Base-by-base conservation (phyloP, 2,329 filamentous ascomycete genomes). In the Verticillium dahliae region DNA sequence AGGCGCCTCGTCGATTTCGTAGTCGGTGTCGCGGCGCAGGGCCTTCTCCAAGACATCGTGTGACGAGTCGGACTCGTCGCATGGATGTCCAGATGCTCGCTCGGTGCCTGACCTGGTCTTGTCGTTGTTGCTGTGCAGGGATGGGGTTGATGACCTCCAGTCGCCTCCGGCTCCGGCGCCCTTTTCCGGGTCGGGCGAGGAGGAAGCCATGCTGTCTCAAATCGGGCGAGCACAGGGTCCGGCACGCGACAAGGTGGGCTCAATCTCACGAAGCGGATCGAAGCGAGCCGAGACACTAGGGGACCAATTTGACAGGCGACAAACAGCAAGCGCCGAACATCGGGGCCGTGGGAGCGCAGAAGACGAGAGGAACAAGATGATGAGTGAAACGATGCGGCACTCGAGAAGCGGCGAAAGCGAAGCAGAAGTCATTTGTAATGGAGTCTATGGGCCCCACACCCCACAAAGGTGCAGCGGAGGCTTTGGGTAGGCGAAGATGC, bases 11-110 rank as follows among this genome's bases (percentile, higher is more conserved):
- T 57, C 41, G 55, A 58, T 22, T 38, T 70, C 66, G 56, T 73
- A 71, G 67, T 79, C 76, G 14, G 71, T 72, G 35, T 77, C 75
- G 1, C 72, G 77, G 64, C 76, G 74, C 37, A 76, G 65, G 54
- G 74, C 76, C 60, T 72, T 73, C 63, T 78, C 75, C 15, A 79
- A 70, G 10, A 72, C 71, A 31, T 74, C 70, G 37, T 65, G 60
- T 34, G 58, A 54, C 31, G 64, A 63, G 57, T 65, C 64, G n/a
- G 63, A 60, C 13, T 63, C 59, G 57, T 63, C 62, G 41, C 61
- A 62, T 9, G 61, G 64, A 31, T 56, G 59, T 34, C 56, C 31
- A 22, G 62, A 37, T 34, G 27, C 27, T 31, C n/a, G 13, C 1
- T n/a, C 3, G 27, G 13, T 18, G 9, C 18, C 10, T 13, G 45